phyloP scores from a whole-genome alignment of 257 asterid genomes.

The Nicotiana otophora region DNA sequence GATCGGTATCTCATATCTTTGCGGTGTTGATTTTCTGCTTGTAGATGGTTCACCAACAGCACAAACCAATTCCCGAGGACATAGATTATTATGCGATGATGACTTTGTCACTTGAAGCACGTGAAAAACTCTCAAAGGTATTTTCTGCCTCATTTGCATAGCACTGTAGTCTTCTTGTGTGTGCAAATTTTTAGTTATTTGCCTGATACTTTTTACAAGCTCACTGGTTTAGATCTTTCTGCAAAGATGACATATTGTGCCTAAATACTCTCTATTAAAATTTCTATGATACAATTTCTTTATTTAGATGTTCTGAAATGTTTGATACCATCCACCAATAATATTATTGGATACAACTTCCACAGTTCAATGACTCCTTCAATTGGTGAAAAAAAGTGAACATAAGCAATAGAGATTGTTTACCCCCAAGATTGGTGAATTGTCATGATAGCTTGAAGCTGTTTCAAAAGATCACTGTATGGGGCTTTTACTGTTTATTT shows the following conservation, averaged over 20 bases:
- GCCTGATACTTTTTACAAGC: neutral
- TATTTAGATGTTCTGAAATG: neutral
- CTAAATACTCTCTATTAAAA: neutral
- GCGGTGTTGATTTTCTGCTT: conserved; percentile 16
- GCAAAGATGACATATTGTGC: neutral
- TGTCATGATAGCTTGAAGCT: too few relatives aligned
- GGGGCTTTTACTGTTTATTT: too few relatives aligned
- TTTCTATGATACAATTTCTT: neutral
- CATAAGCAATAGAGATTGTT: too few relatives aligned
- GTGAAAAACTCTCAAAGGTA: conserved; percentile 96
- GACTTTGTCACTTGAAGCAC: conserved; percentile 83
- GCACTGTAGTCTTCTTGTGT: neutral
- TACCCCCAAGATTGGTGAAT: too few relatives aligned
- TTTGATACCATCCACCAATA: neutral
- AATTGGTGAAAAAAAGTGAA: too few relatives aligned
- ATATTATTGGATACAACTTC: neutral
- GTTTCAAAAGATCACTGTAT: too few relatives aligned
- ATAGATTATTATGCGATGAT: conserved; percentile 74
- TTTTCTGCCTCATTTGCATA: neutral
- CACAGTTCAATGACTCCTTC: neutral
- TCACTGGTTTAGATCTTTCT: neutral
- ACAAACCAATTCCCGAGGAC: conserved; percentile 66
- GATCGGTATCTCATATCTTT: neutral
- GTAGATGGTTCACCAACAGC: conserved; percentile 87
- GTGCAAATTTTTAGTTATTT: neutral